Conservation (phyloP, 257 asterid genomes). For the Oldenlandia corymbosa region DNA sequence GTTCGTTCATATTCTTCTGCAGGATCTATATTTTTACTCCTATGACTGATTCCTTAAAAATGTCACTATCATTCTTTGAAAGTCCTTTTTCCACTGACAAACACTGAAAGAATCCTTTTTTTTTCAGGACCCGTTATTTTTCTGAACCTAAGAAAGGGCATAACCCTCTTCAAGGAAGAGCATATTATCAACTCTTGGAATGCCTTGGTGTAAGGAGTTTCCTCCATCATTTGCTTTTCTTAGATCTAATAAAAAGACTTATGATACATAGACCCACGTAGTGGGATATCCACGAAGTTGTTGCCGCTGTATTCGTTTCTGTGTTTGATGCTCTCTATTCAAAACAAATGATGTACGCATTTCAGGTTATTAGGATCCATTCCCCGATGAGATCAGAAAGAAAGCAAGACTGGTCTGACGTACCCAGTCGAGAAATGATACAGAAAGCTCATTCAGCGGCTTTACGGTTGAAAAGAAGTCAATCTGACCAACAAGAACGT, state of each 20-base stretch:
- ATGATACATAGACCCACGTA: too few species aligned
- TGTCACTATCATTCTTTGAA: too few species aligned
- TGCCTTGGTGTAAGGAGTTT: slow-evolving; percentile 85
- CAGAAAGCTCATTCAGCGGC: slow-evolving; percentile 9
- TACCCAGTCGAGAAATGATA: slow-evolving; percentile 66
- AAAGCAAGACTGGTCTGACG: slow-evolving; percentile 86
- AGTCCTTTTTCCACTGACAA: background rate
- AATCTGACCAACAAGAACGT: slow-evolving; percentile 34
- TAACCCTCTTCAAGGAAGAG: slow-evolving; percentile 99
- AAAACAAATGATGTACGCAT: slow-evolving; percentile 6
- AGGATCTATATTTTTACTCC: background rate
- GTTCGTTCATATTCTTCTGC: slow-evolving; percentile 35
- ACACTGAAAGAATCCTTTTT: background rate
- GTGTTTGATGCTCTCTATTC: slow-evolving; percentile 10
- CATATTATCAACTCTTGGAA: slow-evolving; percentile 96
- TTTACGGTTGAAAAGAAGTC: slow-evolving; percentile 45
- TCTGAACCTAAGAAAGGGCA: slow-evolving; percentile 96
- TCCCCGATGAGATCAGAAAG: slow-evolving; percentile 96
- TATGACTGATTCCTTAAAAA: background rate
- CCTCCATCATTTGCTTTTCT: slow-evolving; percentile 6
- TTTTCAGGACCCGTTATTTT: slow-evolving; percentile 65
- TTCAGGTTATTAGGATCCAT: slow-evolving; percentile 92
- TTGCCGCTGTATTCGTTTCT: too few species aligned
- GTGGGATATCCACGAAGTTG: too few species aligned
- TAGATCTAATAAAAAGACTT: too few species aligned